These are phyloP conservation scores for Nymphaea thermarum DNA, from an alignment of 164 flowering plant species.

Conservation along the genomic window DNA sequence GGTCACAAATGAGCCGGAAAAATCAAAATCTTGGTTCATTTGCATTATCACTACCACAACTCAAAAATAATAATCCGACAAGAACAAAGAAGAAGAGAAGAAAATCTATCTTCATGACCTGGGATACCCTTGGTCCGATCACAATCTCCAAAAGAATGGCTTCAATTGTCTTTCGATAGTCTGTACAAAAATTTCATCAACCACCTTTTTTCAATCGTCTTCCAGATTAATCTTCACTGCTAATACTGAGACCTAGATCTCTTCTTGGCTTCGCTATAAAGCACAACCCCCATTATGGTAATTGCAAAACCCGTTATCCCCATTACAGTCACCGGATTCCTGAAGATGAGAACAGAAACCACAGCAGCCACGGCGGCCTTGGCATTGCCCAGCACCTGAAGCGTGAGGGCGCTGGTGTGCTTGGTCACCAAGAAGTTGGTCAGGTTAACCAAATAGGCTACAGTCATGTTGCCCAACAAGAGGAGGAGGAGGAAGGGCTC, in stretches of 20 bases:
- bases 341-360: conserved; percentile 83
- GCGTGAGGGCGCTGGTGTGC: conserved; percentile 84
- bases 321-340: conserved; percentile 91
- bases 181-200: too few species aligned
- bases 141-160: neutral
- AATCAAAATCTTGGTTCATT: neutral
- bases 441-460: conserved; percentile 90
- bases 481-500: conserved; percentile 50
- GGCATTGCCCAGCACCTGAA: conserved; percentile 92
- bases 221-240: too few species aligned
- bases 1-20: neutral
- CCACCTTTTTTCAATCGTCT: too few species aligned
- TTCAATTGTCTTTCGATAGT: neutral
- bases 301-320: conserved; percentile 83
- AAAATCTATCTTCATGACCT: neutral
- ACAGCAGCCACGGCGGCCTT: conserved; percentile 94
- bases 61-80: neutral
- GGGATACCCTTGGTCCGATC: neutral
- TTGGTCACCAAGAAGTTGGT: conserved; percentile 91
- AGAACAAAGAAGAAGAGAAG: neutral
- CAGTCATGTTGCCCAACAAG: conserved; percentile 70
- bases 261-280: conserved; percentile 93
- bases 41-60: too few species aligned
- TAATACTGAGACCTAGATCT: conserved; percentile 33
- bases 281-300: conserved; percentile 90